Evolutionary conservation across 1,284 basidiomycete genomes (phyloP).

Genomic region (Ceratobasidium sp.): DNA sequence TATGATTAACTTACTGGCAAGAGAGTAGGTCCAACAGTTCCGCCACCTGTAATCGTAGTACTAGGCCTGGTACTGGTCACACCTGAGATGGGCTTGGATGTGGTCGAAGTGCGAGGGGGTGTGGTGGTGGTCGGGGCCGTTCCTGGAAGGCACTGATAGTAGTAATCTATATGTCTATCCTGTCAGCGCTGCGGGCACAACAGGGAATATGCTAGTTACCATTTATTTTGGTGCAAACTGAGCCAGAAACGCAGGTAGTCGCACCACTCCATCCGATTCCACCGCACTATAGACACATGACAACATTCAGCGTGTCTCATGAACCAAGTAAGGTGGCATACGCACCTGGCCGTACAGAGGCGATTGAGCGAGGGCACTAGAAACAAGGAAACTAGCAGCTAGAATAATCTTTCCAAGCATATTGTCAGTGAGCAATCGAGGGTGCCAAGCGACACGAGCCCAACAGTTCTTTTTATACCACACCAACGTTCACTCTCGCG

Average conservation of each 20-base stretch:
- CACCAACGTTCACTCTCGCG: slow-evolving; percentile 4
- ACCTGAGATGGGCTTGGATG: slow-evolving; percentile 35
- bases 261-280: slow-evolving; percentile 62
- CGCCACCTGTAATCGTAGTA: slow-evolving; percentile 52
- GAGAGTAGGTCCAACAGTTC: slow-evolving; percentile 56
- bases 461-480: slow-evolving; percentile 30
- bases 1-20: slow-evolving; percentile 52
- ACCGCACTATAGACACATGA: slow-evolving; percentile 61
- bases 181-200: not conserved
- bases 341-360: slow-evolving; percentile 56
- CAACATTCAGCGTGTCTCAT: slow-evolving; percentile 22
- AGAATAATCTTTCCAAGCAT: slow-evolving; percentile 35
- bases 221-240: slow-evolving; percentile 35
- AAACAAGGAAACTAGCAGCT: slow-evolving; percentile 34
- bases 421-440: not conserved
- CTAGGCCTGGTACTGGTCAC: slow-evolving; percentile 51
- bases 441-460: slow-evolving; percentile 24
- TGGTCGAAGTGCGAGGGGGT: slow-evolving; percentile 40
- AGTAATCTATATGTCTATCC: slow-evolving; percentile 14
- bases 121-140: slow-evolving; percentile 25
- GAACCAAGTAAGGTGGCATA: slow-evolving; percentile 49
- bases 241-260: slow-evolving; percentile 28
- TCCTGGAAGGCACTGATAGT: slow-evolving; percentile 48
- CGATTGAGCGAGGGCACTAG: slow-evolving; percentile 52
- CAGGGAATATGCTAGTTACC: not conserved